Evolutionary conservation across 2,329 filamentous ascomycete species (phyloP), one percentile per base, ranked within the genome.

Genomic region (Dichotomopilus funicola): DNA sequence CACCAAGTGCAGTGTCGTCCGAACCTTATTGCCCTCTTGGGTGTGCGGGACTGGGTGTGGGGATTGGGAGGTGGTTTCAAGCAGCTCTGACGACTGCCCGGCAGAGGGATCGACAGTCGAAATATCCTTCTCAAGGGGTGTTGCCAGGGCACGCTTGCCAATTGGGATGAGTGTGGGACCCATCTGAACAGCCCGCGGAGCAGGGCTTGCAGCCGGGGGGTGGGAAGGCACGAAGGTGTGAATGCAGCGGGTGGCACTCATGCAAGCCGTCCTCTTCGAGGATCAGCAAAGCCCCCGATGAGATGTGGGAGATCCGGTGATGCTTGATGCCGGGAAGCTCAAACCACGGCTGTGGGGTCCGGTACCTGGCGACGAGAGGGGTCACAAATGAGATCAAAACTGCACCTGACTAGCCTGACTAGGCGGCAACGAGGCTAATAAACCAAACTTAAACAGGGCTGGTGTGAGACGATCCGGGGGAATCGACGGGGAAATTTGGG

Each of bases 51-150:
- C 68, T 66, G 66, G 45, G 34, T 27, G 45, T 54, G 58, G 53
- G 34, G 53, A 49, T 50, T 27, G 19, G 52, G 61, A 46, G 49
- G 52, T 60, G 59, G 63, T 63, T 65, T 61, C 65, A 64, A 64
- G 59, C 60, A 63, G 69, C 71, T 76, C 75, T 78, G 77, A 79
- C 75, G 75, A 77, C 71, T 75, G 51, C 70, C 72, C 71, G 74
- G 69, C 72, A 68, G 51, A 74, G 70, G 72, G 78, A 81, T 81
- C 78, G 77, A 74, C 78, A 75, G 67, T 68, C 49, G 71, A 71
- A 72, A 74, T 77, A 72, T 77, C 75, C 75, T 72, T 72, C 74
- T 73, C 68, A 72, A 71, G 71, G 54, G 42, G 41, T 60, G 54
- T 56, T 61, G 56, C 50, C 57, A 62, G 60, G 61, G 72, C 52